Evolutionary conservation across 108 stramenopile genomes (phyloP).

Genomic region (Epithemia pelagica): DNA sequence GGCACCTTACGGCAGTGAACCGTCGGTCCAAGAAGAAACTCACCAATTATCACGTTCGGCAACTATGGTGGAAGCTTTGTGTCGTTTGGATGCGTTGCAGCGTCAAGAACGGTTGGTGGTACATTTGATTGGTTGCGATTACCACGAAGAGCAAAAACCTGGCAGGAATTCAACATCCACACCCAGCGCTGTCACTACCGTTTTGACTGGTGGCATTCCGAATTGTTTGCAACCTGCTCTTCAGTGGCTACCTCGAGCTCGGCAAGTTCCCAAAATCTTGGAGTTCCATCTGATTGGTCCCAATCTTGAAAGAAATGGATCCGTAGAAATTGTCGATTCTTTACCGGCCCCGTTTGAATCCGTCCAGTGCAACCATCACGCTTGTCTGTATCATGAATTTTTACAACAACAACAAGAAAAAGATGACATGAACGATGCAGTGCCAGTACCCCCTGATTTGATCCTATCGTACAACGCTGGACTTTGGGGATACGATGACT

Average conservation of each 20-base stretch:
- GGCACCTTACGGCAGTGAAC: too few relatives aligned
- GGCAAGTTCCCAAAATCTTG: constrained; percentile 8
- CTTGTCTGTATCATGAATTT: constrained; percentile 61
- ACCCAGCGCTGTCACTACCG: too few relatives aligned
- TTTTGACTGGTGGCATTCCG: too few relatives aligned
- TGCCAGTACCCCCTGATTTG: too few relatives aligned
- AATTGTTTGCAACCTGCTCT: too few relatives aligned
- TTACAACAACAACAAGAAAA: constrained; percentile 20
- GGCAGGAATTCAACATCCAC: too few relatives aligned
- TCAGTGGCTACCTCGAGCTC: constrained; percentile 46
- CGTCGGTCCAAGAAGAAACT: too few relatives aligned
- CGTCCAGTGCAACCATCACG: constrained; percentile 55
- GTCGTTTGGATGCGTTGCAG: constrained; percentile 34
- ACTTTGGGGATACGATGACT: constrained; percentile 83
- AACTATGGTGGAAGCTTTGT: constrained; percentile 68
- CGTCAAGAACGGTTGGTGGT: constrained; percentile 32
- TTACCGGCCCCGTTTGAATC: constrained; percentile 9
- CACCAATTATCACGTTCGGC: too few relatives aligned
- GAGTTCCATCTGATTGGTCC: constrained; percentile 66
- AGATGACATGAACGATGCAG: too few relatives aligned
- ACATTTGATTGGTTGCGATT: constrained; percentile 73
- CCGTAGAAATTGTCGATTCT: too few relatives aligned
- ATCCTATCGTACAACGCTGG: constrained; percentile 76
- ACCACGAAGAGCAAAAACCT: too few relatives aligned
- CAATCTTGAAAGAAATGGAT: too few relatives aligned